Percentiles rank a stretch among this genome's conserved stretches.
phyloP scores from a whole-genome alignment of 139 green algal species.

The Picochlorum sp. region DNA sequence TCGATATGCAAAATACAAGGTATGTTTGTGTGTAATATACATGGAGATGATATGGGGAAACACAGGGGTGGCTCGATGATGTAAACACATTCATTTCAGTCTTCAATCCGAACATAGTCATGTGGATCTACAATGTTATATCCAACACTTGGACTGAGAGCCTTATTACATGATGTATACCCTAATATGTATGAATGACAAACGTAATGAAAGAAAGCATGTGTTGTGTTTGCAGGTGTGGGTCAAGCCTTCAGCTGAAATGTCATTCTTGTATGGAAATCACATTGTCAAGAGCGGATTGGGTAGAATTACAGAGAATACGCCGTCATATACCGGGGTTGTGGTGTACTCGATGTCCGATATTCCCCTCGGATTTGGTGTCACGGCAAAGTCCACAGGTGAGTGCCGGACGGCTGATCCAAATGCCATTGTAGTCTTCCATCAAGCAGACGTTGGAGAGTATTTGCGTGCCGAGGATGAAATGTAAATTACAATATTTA shows the following conservation, averaged over 20 bases:
- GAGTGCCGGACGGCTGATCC: constrained; percentile 88
- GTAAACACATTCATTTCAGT: constrained; percentile 42
- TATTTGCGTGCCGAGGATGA: constrained; percentile 74
- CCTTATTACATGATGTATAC: no score
- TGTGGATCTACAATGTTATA: constrained; percentile 8
- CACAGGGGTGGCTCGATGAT: constrained; percentile 26
- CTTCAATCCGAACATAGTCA: constrained; percentile 46
- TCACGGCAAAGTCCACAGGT: constrained; percentile 79
- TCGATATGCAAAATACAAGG: constrained; percentile 94
- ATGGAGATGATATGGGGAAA: not conserved
- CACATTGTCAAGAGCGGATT: constrained; percentile 95
- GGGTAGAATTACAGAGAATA: constrained; percentile 94
- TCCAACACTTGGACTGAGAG: constrained; percentile 34
- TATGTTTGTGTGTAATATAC: constrained; percentile 12
- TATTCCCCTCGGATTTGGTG: constrained; percentile 94
- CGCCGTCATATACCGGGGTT: constrained; percentile 75
- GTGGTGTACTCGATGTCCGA: constrained; percentile 84
- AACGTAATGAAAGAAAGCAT: no score
- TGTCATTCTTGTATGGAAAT: constrained; percentile 99
- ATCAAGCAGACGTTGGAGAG: constrained; percentile 87
- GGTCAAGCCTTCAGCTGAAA: constrained; percentile 94
- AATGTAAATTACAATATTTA: constrained; percentile 8
- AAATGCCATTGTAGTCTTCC: constrained; percentile 83
- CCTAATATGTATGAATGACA: no score
- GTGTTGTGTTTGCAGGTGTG: constrained; percentile 68